Percentiles rank a stretch among this genome's conserved stretches.
phyloP scores from a whole-genome alignment of 768 basidiomycete genomes.

The Cystofilobasidium bisporidii region DNA sequence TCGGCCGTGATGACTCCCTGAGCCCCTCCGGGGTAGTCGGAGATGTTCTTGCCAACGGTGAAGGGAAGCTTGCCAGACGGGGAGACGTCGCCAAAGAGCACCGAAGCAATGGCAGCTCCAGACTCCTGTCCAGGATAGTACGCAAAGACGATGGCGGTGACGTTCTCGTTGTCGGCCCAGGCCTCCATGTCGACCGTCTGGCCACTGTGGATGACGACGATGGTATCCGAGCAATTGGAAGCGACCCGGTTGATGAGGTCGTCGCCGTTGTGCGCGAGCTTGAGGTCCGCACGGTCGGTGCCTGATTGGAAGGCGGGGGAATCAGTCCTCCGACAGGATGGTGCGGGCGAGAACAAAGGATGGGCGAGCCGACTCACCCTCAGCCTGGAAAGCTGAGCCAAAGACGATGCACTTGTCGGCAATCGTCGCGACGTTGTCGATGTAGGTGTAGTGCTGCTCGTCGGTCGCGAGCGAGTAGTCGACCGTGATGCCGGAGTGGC shows the following conservation, averaged over 20 bases:
- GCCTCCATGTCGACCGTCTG: conserved; percentile 27
- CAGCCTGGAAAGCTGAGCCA: conserved; percentile 36
- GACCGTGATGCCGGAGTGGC: conserved; percentile 32
- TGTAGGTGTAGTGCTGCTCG: conserved; percentile 30
- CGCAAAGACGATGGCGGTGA: conserved; percentile 23
- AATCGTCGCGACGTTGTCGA: conserved; percentile 30
- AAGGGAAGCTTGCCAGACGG: conserved; percentile 65
- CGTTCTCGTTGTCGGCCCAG: conserved; percentile 24
- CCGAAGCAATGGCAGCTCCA: conserved; percentile 60
- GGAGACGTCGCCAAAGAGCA: conserved; percentile 63
- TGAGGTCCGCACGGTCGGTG: conserved; percentile 35
- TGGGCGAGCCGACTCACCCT: too few relatives aligned
- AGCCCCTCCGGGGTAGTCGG: conserved; percentile 48
- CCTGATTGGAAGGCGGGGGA: too few relatives aligned
- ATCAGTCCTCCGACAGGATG: too few relatives aligned
- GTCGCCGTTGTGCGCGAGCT: conserved; percentile 14
- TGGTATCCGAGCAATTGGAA: conserved; percentile 1
- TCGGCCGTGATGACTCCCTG: conserved; percentile 15
- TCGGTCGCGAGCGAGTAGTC: conserved; percentile 36
- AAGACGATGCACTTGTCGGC: conserved; percentile 40
- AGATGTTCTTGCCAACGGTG: conserved; percentile 56
- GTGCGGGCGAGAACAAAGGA: too few relatives aligned
- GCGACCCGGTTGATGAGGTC: conserved; percentile 25
- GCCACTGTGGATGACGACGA: conserved; percentile 12
- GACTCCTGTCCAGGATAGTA: conserved; percentile 50